Evolutionary conservation across 305 asterid genomes (phyloP).

Genomic region (Coffea humblotiana): DNA sequence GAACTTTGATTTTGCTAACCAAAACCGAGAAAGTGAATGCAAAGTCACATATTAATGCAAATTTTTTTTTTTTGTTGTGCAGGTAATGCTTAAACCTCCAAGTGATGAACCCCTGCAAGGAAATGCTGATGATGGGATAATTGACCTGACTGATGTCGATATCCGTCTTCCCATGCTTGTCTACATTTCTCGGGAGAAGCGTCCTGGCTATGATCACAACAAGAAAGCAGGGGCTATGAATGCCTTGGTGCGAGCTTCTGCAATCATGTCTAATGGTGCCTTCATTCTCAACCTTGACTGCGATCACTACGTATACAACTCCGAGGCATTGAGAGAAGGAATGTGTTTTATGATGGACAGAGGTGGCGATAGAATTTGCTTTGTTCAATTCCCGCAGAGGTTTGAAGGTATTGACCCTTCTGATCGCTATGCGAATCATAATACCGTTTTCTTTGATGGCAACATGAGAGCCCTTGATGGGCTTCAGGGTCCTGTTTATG

Average conservation of each 20-base stretch:
- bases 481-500: constrained; percentile 45
- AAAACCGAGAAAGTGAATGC: not conserved
- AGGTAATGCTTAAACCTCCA: constrained; percentile 97
- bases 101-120: constrained; percentile 75
- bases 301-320: constrained; percentile 42
- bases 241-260: constrained; percentile 82
- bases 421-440: constrained; percentile 39
- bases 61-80: constrained; percentile 10
- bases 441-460: constrained; percentile 43
- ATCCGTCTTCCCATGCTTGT: constrained; percentile 85
- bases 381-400: constrained; percentile 45
- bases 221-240: constrained; percentile 96
- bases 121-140: constrained; percentile 31
- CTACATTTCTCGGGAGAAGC: constrained; percentile 81
- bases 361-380: constrained; percentile 41
- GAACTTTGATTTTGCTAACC: not conserved
- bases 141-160: constrained; percentile 72
- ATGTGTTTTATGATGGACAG: constrained; percentile 48
- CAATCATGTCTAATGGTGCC: constrained; percentile 79
- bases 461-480: constrained; percentile 46
- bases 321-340: constrained; percentile 38
- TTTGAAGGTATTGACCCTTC: constrained; percentile 42
- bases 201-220: constrained; percentile 85
- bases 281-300: constrained; percentile 37
- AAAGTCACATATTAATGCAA: too few species aligned